Evolutionary conservation across 768 basidiomycete species (phyloP).

Genomic region (Dacryopinax primogenitus): DNA sequence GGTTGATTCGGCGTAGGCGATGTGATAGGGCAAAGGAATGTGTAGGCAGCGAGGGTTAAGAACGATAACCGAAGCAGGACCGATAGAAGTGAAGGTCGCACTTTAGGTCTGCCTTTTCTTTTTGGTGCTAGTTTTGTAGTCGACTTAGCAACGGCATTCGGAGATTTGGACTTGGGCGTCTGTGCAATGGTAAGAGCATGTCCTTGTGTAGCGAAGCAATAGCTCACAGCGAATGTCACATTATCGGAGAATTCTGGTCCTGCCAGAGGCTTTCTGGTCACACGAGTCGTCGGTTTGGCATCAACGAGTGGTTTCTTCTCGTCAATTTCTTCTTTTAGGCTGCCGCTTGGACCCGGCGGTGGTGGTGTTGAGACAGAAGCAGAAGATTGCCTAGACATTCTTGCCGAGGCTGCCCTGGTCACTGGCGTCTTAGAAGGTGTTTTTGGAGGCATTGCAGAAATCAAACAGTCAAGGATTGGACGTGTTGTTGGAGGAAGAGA

Average conservation of each 20-base stretch:
- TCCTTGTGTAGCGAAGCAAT: background rate
- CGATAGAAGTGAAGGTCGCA: background rate
- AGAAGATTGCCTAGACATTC: background rate
- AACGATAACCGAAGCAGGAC: background rate
- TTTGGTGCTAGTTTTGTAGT: background rate
- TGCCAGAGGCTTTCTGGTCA: background rate
- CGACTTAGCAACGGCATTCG: background rate
- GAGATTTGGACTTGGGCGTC: background rate
- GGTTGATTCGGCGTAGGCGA: background rate
- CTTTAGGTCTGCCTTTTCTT: background rate
- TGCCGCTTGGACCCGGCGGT: background rate
- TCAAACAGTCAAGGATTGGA: too few relatives aligned
- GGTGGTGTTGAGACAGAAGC: background rate
- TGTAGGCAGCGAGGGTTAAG: background rate
- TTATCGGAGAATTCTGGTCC: background rate
- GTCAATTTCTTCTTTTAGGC: background rate
- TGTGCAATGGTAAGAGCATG: background rate
- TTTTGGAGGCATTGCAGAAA: slow-evolving; percentile 1
- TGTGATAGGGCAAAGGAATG: background rate
- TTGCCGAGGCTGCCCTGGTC: background rate
- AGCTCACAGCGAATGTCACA: slow-evolving; percentile 4
- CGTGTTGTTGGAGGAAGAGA: background rate
- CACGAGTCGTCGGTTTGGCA: background rate
- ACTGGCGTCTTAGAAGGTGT: background rate
- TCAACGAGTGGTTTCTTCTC: background rate